These are phyloP conservation scores for Exophiala aquamarina DNA, from an alignment of 2,329 filamentous ascomycete genomes.

Conservation along the genomic window DNA sequence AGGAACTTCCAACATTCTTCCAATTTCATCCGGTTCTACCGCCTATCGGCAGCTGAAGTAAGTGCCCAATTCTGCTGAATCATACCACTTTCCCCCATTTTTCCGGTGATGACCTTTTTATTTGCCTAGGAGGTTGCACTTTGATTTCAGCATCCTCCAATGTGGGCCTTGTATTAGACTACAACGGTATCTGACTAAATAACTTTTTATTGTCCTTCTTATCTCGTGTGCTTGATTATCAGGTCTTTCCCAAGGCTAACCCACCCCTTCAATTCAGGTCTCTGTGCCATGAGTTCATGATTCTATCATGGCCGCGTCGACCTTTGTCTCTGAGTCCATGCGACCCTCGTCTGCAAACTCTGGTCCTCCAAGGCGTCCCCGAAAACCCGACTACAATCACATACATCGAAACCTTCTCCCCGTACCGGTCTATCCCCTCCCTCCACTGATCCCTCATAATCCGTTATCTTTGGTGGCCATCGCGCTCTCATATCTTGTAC, in stretches of 20 bases:
- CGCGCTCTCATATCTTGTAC: conserved; percentile 72
- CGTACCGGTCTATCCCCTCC: conserved; percentile 77
- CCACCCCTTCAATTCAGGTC: conserved; percentile 23
- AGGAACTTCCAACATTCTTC: conserved; percentile 1
- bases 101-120: conserved; percentile 49
- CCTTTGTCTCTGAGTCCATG: conserved; percentile 26
- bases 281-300: conserved; percentile 30
- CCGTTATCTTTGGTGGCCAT: conserved; percentile 84
- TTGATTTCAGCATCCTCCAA: conserved; percentile 54
- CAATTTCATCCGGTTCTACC: conserved; percentile 9
- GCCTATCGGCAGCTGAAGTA: conserved; percentile 21
- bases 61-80: conserved; percentile 22
- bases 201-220: background rate
- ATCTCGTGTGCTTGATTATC: background rate
- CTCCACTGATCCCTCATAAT: conserved; percentile 86
- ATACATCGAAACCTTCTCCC: conserved; percentile 82
- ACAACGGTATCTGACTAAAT: conserved; percentile 88
- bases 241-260: conserved; percentile 14
- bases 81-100: conserved; percentile 25
- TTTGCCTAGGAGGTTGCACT: conserved; percentile 48
- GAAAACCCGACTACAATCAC: conserved; percentile 62
- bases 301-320: conserved; percentile 29
- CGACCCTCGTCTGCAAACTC: conserved; percentile 19
- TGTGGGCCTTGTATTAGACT: conserved; percentile 71
- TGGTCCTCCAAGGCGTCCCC: conserved; percentile 27